Base-by-base conservation (phyloP, 1,284 basidiomycete species). In the Austroboletus novae-zelandiae region DNA sequence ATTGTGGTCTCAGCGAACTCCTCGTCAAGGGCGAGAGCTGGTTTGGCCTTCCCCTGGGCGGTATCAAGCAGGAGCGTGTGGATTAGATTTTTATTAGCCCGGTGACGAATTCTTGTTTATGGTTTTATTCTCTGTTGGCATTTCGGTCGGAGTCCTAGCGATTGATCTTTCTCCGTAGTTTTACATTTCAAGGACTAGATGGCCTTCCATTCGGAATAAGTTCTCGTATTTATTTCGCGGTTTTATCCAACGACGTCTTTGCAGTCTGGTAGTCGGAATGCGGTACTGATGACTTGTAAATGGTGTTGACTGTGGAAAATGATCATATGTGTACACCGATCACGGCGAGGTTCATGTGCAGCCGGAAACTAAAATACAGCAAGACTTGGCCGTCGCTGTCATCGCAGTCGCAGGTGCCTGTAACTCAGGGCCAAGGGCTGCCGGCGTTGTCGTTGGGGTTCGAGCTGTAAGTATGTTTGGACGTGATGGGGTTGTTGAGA, bases 1-100 rank as follows among this genome's bases (percentile, higher is more conserved):
- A 89, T 62, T 74, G 77, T 43, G 87, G 79, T 40, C 68, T 81
- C n/a, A 77, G 77, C 23, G 80, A 86, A 50, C 66, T 89, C 43
- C 74, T 86, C 44, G 72, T 71, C 20, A 71, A 73, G n/a, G 79
- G 80, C 37, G 71, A 74, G 57, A 70, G 74, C 31, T 73, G 73
- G 61, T 73, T 80, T 61, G 66, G 59, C 6, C 71, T 86, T 20
- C 85, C 85, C 0, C 56, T 79, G 46, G 81, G 80, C n/a, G 18
- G 3, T 3, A 68, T 73, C 47, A 54, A 56, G 46, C 55, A 58
- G 42, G 45, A 25, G 23, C 41, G 41, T 13, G 39, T 6, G 9
- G 43, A 60, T 31, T 58, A 51, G 50, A 25, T 17, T 29, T n/a
- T 13, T 5, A 34, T 18, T 6, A 4, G 37, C 15, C 3, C 15